A percentile compares a stretch with the other conserved stretches of the same genome.
These are phyloP conservation scores for Lycium barbarum DNA, from an alignment of 257 asterid genomes.

Conservation along the genomic window DNA sequence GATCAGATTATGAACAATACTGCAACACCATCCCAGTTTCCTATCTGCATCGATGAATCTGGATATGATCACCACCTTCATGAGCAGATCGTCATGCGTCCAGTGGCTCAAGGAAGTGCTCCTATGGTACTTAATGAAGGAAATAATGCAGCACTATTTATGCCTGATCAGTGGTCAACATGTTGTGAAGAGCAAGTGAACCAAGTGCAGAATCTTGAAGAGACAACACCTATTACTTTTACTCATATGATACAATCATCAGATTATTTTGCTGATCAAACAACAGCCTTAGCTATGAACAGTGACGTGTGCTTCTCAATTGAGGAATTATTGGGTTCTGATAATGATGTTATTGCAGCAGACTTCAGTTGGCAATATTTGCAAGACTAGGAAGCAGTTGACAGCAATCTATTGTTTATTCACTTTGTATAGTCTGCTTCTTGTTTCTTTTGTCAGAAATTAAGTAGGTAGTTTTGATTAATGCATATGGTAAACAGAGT, in stretches of 20 bases:
- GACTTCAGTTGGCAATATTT: no score
- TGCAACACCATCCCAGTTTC: background rate
- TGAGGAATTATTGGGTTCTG: no score
- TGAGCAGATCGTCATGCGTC: background rate
- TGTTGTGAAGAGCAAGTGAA: background rate
- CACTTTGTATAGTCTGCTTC: no score
- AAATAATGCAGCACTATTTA: background rate
- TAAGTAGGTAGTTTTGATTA: no score
- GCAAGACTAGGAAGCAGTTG: no score
- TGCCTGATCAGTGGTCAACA: no score
- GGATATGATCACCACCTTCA: background rate
- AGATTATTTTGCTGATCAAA: background rate
- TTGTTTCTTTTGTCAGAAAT: no score
- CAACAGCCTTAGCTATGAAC: background rate
- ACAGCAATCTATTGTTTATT: no score
- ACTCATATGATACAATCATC: background rate
- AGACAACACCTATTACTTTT: background rate
- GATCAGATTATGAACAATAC: background rate
- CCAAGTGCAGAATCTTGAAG: slow-evolving; percentile 14
- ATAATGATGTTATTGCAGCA: no score
- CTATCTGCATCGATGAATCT: background rate
- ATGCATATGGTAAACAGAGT: no score
- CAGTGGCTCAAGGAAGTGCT: background rate
- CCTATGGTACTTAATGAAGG: background rate
- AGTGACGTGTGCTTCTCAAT: background rate